Percentiles rank a stretch among this genome's conserved stretches.
These are phyloP conservation scores for Sphaerulina vaccinii DNA, from an alignment of 2,329 filamentous ascomycete genomes.

Conservation along the genomic window DNA sequence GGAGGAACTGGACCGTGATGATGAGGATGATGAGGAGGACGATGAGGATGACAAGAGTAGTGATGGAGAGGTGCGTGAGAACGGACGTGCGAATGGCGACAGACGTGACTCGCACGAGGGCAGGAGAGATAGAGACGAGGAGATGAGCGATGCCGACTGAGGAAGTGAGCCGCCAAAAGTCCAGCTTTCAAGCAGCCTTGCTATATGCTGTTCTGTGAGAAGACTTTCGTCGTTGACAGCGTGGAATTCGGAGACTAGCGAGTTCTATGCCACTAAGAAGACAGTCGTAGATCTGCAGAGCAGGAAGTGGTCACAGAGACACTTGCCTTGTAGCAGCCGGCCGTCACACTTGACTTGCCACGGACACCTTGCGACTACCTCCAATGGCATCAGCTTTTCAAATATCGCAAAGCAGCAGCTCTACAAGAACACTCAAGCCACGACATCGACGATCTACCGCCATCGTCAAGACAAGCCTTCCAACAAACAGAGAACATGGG, in stretches of 20 bases:
- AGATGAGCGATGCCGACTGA: conserved; percentile 31
- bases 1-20: conserved; percentile 66
- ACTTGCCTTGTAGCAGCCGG: too few species aligned
- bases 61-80: conserved; percentile 27
- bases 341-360: too few species aligned
- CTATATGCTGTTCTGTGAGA: not conserved
- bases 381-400: not conserved
- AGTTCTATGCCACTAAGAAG: too few species aligned
- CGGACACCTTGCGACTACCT: too few species aligned
- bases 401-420: not conserved
- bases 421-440: not conserved
- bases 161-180: not conserved
- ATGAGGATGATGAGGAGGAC: conserved; percentile 39
- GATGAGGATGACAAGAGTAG: conserved; percentile 37
- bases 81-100: conserved; percentile 23
- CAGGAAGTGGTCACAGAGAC: too few species aligned
- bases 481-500: too few species aligned
- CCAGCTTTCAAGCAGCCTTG: too few species aligned
- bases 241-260: too few species aligned
- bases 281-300: too few species aligned
- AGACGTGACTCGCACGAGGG: conserved; percentile 3
- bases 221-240: not conserved
- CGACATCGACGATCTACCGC: not conserved
- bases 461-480: not conserved
- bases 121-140: conserved; percentile 19